Evolutionary conservation across 2,329 filamentous ascomycete species (phyloP), one percentile per base, ranked within the genome.

Genomic region (Beauveria sp.): DNA sequence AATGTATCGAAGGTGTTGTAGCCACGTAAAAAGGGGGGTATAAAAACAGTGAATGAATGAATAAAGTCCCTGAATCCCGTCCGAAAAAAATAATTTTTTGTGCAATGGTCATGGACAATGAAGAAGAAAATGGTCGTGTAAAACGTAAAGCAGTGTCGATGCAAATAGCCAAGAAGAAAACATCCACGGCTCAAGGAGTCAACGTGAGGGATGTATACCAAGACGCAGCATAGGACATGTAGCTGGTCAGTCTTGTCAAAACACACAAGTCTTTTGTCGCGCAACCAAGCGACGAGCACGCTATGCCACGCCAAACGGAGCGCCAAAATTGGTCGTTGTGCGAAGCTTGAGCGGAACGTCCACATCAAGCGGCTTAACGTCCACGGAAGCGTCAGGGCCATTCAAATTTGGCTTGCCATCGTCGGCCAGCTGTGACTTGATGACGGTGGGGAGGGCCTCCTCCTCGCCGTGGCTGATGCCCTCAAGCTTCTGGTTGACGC

Each of bases 401-500:
- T 60, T 61, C 12, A 46, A 26, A 18, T 61, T 55, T 10, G 58
- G 40, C 40, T 38, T 50, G 40, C 54, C 74, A 28, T 76, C 67
- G 3, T 75, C 74, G 3, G 60, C 59, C 51, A 70, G 71, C 64
- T 60, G 58, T 38, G 50, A 45, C 30, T 54, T 60, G 18, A 77
- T 69, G 42, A 76, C 75, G 14, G 78, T 77, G 1, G 81, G 81
- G 0, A 80, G 72, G 1, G 77, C 74, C 43, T 81, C 77, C 43
- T 81, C 77, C 22, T 77, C 72, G 16, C 75, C 77, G 58, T 74
- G 77, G 61, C 77, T 77, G 47, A 81, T 78, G 46, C 78, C 75
- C 62, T 81, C 75, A 2, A 85, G 74, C 67, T 80, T 84, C 67
- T 81, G 75, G 43, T 79, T 77, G 18, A 85, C 69, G 62, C 73